These are phyloP conservation scores for Mycena indigotica DNA, from an alignment of 768 basidiomycete genomes.

Conservation along the genomic window DNA sequence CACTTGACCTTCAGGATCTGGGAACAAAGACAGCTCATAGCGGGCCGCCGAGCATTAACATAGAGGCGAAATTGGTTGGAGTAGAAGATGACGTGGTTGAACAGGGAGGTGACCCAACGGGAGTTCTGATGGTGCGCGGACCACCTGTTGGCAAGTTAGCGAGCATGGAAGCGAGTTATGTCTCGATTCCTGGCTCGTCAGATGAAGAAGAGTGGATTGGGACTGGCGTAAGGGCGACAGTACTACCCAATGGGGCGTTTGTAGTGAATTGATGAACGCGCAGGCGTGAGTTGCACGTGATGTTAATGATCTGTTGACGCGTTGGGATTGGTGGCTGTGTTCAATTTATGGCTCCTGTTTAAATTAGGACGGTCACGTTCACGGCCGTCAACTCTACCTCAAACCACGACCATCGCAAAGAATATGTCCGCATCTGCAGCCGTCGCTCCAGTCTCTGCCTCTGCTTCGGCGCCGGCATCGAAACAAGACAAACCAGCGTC, in stretches of 20 bases:
- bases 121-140: slow-evolving; percentile 65
- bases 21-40: slow-evolving; percentile 43
- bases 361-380: not conserved
- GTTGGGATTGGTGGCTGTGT: not conserved
- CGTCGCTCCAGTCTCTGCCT: slow-evolving; percentile 14
- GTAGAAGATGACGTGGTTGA: slow-evolving; percentile 70
- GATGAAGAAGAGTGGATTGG: slow-evolving; percentile 49
- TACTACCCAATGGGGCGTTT: slow-evolving; percentile 72
- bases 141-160: slow-evolving; percentile 68
- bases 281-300: not conserved
- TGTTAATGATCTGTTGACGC: not conserved
- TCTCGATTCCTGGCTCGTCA: slow-evolving; percentile 32
- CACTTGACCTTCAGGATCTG: slow-evolving; percentile 82
- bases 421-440: slow-evolving; percentile 15
- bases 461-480: not conserved
- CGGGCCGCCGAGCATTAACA: slow-evolving; percentile 83
- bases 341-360: not conserved
- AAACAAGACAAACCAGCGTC: not conserved
- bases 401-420: not conserved
- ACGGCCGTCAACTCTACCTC: not conserved
- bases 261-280: not conserved
- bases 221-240: slow-evolving; percentile 46
- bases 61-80: slow-evolving; percentile 78
- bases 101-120: slow-evolving; percentile 64
- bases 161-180: slow-evolving; percentile 41